Base-by-base conservation (phyloP, 2,329 filamentous ascomycete genomes). In the Claviceps quebecensis region DNA sequence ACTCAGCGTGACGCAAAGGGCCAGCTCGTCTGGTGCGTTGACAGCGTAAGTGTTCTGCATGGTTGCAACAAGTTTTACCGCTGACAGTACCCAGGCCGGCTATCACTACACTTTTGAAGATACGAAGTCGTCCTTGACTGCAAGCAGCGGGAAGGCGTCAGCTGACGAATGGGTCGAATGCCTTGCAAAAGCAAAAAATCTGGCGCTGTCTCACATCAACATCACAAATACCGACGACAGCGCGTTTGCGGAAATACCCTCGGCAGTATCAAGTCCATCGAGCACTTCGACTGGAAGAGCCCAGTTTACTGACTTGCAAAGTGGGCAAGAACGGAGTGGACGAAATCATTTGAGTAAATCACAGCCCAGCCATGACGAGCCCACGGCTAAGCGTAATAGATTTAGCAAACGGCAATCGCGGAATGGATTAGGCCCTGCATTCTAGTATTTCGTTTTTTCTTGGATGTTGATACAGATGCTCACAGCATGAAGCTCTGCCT, bases 391-490 rank as follows among this genome's bases (percentile, higher is more conserved):
- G 64, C 72, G 75, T 47, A 81, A 83, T 58, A 74, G 81, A 47
- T 97, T 96, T 68, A 95, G 89, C 70, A 93, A 93, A 69, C 77
- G 91, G 58, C 88, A 95, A 69, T 94, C 87, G 16, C 95, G 94
- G 70, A 95, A 88, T 65, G 90, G 91, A n/a, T 77, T 95, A 47
- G 88, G 88, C 29, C 86, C 90, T 47, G 86, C 87, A 48, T 95
- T 96, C 64, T 95, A 53, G 34, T 45, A 16, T 19, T 44, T 45
- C 8, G 22, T n/a, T n/a, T 43, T 7, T 43, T 26, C 16, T 34
- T 22, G 34, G 34, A 34, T 45, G 29, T 22, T 43, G 13, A 9
- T 23, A 5, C 5, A 19, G 29, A 26, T 45, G 14, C 7, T 26
- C 29, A 26, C 48, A 36, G 41, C 40, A 26, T 16, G 26, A 17